Base-by-base conservation (phyloP, 2,329 filamentous ascomycete genomes). In the Pyrenophora seminiperda region DNA sequence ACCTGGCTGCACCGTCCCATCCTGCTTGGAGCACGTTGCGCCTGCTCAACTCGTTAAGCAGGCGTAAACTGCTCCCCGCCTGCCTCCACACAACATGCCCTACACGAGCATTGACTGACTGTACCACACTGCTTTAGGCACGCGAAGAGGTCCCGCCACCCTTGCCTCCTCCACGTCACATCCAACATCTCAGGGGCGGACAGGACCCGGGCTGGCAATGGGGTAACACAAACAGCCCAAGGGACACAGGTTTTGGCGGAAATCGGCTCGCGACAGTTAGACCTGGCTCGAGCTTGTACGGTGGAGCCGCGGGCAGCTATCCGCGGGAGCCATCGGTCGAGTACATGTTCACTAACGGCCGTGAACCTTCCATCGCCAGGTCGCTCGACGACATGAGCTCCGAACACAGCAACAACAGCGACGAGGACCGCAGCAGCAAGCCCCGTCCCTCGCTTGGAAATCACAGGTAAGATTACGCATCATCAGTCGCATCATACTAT, bases 121-220 rank as follows among this genome's bases (percentile, higher is more conserved):
- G 36, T 24, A 41, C 11, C 17, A 24, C 41, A 34, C 22, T 34
- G 46, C 34, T 18, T 18, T 15, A 50, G 47, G 77, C 79, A 52
- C 77, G 80, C 64, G 76, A 78, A 61, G 75, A 79, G 22, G 76
- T 78, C 41, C 85, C 86, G 50, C 85, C 86, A 56, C 84, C 85
- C 41, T 77, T 88, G 62, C 86, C 85, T 61, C 86, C 86, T 50
- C 82, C 85, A 43, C 79, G 77, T 70, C 75, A 79, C 66, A 80
- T 87, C 51, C 76, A 78, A 58, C 81, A 83, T 53, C 81, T 84
- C 57, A 75, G 77, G 60, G 70, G 77, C 55, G 83, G 83, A 29
- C 77, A 81, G 61, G 85, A 88, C 70, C 77, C 81, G 47, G 84
- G 81, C 53, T 87, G 83, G 83, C 76, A 81, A 68, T 84, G 82